Base-by-base conservation (phyloP, 2,329 filamentous ascomycete species). In the Trichoderma gracile region DNA sequence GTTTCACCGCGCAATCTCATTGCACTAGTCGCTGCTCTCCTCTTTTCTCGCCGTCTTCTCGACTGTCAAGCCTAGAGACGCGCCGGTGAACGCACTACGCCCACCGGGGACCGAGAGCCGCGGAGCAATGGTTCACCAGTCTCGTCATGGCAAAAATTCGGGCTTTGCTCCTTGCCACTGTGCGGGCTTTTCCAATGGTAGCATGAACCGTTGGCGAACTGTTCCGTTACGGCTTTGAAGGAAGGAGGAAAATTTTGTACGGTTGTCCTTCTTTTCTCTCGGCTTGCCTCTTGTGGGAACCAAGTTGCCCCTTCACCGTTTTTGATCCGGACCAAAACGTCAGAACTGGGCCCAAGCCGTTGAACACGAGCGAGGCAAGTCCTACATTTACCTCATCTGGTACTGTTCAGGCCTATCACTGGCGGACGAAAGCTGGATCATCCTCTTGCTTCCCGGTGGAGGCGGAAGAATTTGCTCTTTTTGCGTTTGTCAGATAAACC, bases 121-220 rank as follows among this genome's bases (percentile, higher is more conserved):
- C 21, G 38, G 43, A 43, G n/a, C 33, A 40, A 56, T 53, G 21
- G n/a, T 7, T 12, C 30, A 53, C 10, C 33, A 38, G 33, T 38
- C 33, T 38, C 6, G 19, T 23, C 19, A 33, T 38, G 55, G 55
- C 55, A 57, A 49, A 58, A 58, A 15, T 19, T 58, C 55, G 55
- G 55, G 3, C 45, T 57, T 50, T 60, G 30, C 47, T 43, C 25
- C 45, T 52, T 30, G 57, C 57, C 57, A 60, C 57, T 52, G 47
- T 60, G 57, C 33, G 57, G 57, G 38, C n/a, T 52, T 45, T 52
- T 47, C 38, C 23, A 33, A 43, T 52, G 5, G 33, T 38, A 33
- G 46, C 46, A 38, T 43, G 21, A 38, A 52, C 25, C 17, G 42
- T n/a, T 46, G 17, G 25, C 43, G 2, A 21, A 19, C 30, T 19